Evolutionary conservation across 2,329 filamentous ascomycete species (phyloP), one percentile per base, ranked within the genome.

Genomic region (Claviceps sp.): DNA sequence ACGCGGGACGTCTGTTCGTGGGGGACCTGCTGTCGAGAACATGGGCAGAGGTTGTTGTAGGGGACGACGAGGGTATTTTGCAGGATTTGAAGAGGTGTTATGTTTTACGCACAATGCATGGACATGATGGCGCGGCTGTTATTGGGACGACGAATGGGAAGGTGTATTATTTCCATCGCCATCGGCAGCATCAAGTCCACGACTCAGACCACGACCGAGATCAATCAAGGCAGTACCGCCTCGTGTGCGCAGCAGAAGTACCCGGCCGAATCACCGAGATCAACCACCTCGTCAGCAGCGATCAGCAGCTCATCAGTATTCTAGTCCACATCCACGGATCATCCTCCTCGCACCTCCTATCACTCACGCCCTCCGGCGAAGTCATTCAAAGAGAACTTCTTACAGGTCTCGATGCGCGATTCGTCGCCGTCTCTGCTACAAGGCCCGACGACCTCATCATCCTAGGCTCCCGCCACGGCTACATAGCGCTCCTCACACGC

Each of bases 1-100:
- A 75, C 0, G 75, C 76, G 38, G 85, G 85, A 1, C 73, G 75
- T 18, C 61, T 87, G 0, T 68, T 85, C 4, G 56, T 77, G 0
- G 74, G 72, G 1, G 60, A 63, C 0, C 64, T 76, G 40, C 45
- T 3, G 50, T 57, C 2, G 51, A 52, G 66, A 2, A 48, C 55
- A 0, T 81, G 78, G 78, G 59, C 63, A 6, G 70, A 73, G 41
- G 56, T 78, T 0, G 47, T 58, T 0, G 55, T 72, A 6, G 9
- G 8, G 13, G 65, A 68, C n/a, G 44, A 34, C 26, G 24, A 26
- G 1, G 54, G 60, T 1, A 58, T 68, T 1, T 60, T 61, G 2
- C 58, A 58, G 2, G 68, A 74, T 18, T 61, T 79, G 50, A 66
- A 64, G n/a, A 63, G 67, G 1, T 77, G 76, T 57, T 74, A 75